Percentiles rank a stretch among this genome's conserved stretches.
phyloP scores from a whole-genome alignment of 208 protist genomes.

The Leishmania aethiopica region DNA sequence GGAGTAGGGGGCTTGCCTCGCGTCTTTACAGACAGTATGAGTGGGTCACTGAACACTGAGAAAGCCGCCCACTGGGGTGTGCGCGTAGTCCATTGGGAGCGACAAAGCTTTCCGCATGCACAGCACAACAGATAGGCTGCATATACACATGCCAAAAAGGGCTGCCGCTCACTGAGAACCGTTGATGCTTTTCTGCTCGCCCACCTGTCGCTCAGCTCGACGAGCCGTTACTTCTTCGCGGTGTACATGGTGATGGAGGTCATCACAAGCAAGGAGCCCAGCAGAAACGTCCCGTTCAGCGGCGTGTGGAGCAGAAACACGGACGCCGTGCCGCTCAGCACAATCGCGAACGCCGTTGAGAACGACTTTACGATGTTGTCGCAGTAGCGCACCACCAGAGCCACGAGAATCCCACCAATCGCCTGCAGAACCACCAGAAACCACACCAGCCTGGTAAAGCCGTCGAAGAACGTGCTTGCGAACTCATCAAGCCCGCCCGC shows the following conservation, averaged over 20 bases:
- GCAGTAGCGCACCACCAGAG: conserved; percentile 66
- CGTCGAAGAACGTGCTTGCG: conserved; percentile 43
- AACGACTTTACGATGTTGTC: conserved; percentile 84
- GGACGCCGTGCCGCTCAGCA: conserved; percentile 44
- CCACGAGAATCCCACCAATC: conserved; percentile 61
- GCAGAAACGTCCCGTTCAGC: conserved; percentile 31
- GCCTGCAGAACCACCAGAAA: conserved; percentile 60
- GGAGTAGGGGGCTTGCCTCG: not conserved
- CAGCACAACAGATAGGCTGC: not conserved
- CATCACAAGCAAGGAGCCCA: conserved; percentile 35
- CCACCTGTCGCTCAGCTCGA: not conserved
- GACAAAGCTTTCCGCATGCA: not conserved
- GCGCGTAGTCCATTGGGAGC: not conserved
- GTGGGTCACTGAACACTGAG: no score
- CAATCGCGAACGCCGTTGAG: conserved; percentile 50
- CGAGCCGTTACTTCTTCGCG: not conserved
- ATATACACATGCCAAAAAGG: not conserved
- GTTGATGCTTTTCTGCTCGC: not conserved
- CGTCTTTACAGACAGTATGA: not conserved
- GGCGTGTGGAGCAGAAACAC: conserved; percentile 38
- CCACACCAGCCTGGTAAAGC: conserved; percentile 61
- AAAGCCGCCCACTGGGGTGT: not conserved
- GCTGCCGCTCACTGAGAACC: not conserved
- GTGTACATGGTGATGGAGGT: conserved; percentile 39
- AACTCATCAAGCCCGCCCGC: not conserved